These are phyloP conservation scores for Tetrapisispora pingtungensis DNA, from an alignment of 805 yeast species.

Conservation along the genomic window DNA sequence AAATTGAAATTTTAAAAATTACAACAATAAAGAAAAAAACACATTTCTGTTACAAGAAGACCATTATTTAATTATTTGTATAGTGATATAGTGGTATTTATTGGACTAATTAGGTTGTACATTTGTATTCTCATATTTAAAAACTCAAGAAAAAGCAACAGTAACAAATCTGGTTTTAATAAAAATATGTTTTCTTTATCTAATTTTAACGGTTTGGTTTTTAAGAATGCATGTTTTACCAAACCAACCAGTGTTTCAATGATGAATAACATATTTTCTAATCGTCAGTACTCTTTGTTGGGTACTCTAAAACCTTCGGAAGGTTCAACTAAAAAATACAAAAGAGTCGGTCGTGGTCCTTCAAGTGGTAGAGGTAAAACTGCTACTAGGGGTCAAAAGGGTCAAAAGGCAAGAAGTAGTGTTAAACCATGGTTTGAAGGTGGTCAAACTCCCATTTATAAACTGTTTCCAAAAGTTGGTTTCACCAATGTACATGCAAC, in stretches of 20 bases:
- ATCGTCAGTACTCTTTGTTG: constrained; percentile 38
- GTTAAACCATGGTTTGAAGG: constrained; percentile 96
- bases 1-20: no score
- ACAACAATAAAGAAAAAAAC: no score
- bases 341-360: constrained; percentile 92
- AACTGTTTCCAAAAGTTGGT: constrained; percentile 81
- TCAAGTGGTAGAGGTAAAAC: constrained; percentile 90
- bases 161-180: neutral
- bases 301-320: constrained; percentile 49
- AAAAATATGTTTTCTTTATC: neutral
- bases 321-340: constrained; percentile 50
- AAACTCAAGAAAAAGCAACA: no score
- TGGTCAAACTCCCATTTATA: constrained; percentile 91
- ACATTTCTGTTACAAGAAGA: no score
- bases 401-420: constrained; percentile 91
- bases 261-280: neutral
- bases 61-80: no score
- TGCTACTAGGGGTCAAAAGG: constrained; percentile 95
- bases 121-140: no score
- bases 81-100: no score
- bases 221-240: neutral
- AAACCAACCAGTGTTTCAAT: neutral
- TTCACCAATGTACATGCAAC: constrained; percentile 56
- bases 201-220: neutral
- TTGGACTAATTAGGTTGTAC: no score